Evolutionary conservation across 148 eudicot genomes (phyloP).

Genomic region (Arbutus unedo): DNA sequence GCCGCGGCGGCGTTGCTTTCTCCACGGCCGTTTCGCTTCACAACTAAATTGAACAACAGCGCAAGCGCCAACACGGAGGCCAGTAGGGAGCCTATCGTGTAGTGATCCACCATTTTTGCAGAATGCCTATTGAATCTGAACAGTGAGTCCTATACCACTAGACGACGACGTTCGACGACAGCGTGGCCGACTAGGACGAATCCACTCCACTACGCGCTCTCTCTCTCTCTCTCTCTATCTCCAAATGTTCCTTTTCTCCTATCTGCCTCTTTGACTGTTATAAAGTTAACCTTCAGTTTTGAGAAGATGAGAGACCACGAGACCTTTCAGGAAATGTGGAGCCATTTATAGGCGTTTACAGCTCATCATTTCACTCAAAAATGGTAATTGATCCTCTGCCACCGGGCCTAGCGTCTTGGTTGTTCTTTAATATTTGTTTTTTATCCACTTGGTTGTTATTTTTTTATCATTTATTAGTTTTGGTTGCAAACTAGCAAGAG

Average conservation of each 20-base stretch:
- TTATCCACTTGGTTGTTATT: too few species aligned
- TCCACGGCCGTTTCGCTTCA: constrained; percentile 22
- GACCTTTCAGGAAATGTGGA: background rate
- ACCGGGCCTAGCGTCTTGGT: background rate
- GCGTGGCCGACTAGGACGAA: background rate
- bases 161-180: background rate
- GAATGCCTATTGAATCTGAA: background rate
- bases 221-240: background rate
- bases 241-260: too few species aligned
- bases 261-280: background rate
- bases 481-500: too few species aligned
- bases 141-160: background rate
- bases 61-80: constrained; percentile 36
- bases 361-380: background rate
- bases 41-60: constrained; percentile 24
- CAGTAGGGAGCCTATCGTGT: constrained; percentile 29
- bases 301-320: background rate
- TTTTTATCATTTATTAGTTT: too few species aligned
- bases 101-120: constrained; percentile 37
- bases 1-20: constrained; percentile 14
- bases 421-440: background rate
- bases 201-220: too few species aligned
- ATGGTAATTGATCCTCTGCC: background rate
- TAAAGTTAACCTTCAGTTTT: background rate
- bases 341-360: constrained; percentile 12